Evolutionary conservation across 2,329 filamentous ascomycete species (phyloP).

Genomic region (Penicillium vulpinum): DNA sequence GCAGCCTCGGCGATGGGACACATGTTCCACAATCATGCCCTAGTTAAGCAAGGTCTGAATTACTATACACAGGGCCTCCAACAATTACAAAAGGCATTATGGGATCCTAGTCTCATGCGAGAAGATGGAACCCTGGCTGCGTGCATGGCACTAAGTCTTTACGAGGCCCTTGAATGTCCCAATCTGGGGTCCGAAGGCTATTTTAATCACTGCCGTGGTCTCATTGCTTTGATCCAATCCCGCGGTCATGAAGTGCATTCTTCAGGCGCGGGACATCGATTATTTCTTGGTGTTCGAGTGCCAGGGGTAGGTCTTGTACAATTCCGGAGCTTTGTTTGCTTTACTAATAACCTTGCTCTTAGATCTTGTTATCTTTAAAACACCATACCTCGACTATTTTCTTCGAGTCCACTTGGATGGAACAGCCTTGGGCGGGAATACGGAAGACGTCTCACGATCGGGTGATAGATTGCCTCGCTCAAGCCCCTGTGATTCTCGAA

Average conservation of each 20-base stretch:
- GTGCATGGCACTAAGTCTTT: constrained; percentile 39
- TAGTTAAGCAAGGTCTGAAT: constrained; percentile 30
- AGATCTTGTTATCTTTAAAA: background rate
- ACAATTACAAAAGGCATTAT: constrained; percentile 39
- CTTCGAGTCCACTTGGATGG: constrained; percentile 30
- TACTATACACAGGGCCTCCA: constrained; percentile 38
- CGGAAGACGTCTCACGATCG: constrained; percentile 29
- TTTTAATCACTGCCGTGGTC: constrained; percentile 35
- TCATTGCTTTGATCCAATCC: constrained; percentile 33
- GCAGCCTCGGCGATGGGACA: background rate
- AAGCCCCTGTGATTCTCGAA: constrained; percentile 27
- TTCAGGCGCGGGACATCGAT: constrained; percentile 32
- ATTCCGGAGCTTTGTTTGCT: background rate
- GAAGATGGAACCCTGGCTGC: constrained; percentile 40
- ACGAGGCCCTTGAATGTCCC: constrained; percentile 41
- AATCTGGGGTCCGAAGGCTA: constrained; percentile 30
- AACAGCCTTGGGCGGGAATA: constrained; percentile 29
- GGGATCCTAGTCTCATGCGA: constrained; percentile 31
- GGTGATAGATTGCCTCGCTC: constrained; percentile 34
- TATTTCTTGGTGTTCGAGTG: constrained; percentile 35
- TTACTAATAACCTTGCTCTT: background rate
- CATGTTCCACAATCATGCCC: constrained; percentile 6
- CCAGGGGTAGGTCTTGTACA: background rate
- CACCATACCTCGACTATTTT: background rate
- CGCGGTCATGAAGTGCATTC: constrained; percentile 36